A percentile compares a stretch with the other conserved stretches of the same genome.
phyloP scores from a whole-genome alignment of 768 basidiomycete genomes.

The Tulasnella calospora region DNA sequence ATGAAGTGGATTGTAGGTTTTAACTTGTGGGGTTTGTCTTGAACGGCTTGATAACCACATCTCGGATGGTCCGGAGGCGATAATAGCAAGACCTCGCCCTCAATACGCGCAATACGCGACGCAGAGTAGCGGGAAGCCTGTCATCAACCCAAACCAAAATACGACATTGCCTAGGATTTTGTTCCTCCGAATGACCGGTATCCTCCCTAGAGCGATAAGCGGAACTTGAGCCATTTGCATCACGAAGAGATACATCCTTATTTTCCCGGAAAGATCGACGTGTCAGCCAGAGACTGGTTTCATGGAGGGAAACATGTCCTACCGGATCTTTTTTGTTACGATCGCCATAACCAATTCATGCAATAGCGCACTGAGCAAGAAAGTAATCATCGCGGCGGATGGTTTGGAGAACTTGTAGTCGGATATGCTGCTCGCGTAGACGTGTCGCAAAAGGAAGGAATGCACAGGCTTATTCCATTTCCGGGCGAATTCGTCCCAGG shows the following conservation, averaged over 20 bases:
- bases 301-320: slow-evolving; percentile 31
- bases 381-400: slow-evolving; percentile 88
- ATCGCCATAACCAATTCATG: slow-evolving; percentile 97
- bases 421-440: slow-evolving; percentile 83
- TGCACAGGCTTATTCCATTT: slow-evolving; percentile 99
- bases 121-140: slow-evolving; percentile 87
- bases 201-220: slow-evolving; percentile 73
- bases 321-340: slow-evolving; percentile 89
- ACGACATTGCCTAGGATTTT: slow-evolving; percentile 64
- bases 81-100: neutral
- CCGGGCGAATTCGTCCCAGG: slow-evolving; percentile 87
- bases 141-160: slow-evolving; percentile 83
- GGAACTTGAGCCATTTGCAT: slow-evolving; percentile 88
- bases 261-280: neutral
- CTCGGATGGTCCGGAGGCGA: no score
- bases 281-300: neutral
- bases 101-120: slow-evolving; percentile 63
- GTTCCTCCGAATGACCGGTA: slow-evolving; percentile 74
- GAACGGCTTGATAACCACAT: no score
- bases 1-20: no score
- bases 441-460: slow-evolving; percentile 87
- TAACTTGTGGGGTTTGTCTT: no score
- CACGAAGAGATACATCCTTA: slow-evolving; percentile 78
- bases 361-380: slow-evolving; percentile 79
- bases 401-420: slow-evolving; percentile 68